Conservation (phyloP, 2,329 filamentous ascomycete genomes). For the Penicillium frequentans region DNA sequence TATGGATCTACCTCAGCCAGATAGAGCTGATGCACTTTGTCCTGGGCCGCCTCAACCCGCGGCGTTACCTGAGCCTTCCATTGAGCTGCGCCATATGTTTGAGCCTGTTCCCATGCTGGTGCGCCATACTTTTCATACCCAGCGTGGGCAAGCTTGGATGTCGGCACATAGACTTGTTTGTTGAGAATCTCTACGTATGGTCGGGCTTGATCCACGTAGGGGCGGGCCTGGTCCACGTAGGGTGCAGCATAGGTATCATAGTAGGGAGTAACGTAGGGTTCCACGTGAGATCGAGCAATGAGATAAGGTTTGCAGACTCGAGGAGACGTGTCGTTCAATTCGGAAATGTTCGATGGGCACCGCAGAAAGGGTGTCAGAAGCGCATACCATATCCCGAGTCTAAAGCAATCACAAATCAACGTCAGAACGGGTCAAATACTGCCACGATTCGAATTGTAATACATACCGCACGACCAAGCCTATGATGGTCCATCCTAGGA, state of each 20-base stretch:
- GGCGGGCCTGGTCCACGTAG: constrained; percentile 73
- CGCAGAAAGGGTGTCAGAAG: constrained; percentile 78
- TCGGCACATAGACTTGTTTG: constrained; percentile 66
- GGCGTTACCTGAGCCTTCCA: constrained; percentile 81
- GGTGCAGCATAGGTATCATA: constrained; percentile 82
- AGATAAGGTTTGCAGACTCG: constrained; percentile 80
- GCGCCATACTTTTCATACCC: constrained; percentile 70
- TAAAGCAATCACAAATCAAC: constrained; percentile 35
- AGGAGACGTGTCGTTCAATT: constrained; percentile 69
- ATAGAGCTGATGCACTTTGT: constrained; percentile 65
- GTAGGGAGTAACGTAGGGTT: constrained; percentile 79
- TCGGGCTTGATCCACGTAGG: constrained; percentile 70
- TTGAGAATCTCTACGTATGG: constrained; percentile 68
- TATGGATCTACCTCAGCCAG: constrained; percentile 71
- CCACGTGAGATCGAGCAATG: constrained; percentile 63
- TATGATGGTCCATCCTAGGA: constrained; percentile 35
- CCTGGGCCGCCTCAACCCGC: constrained; percentile 65
- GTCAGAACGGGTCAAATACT: background rate
- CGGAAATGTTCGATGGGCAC: constrained; percentile 70
- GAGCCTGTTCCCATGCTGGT: constrained; percentile 68
- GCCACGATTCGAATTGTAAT: background rate
- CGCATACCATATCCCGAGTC: constrained; percentile 81
- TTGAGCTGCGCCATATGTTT: constrained; percentile 65
- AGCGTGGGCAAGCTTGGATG: constrained; percentile 61
- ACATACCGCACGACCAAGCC: constrained; percentile 38